Percentiles rank a stretch among this genome's conserved stretches.
These are phyloP conservation scores for Penicillium oxalicum DNA, from an alignment of 2,329 filamentous ascomycete genomes.

Conservation along the genomic window DNA sequence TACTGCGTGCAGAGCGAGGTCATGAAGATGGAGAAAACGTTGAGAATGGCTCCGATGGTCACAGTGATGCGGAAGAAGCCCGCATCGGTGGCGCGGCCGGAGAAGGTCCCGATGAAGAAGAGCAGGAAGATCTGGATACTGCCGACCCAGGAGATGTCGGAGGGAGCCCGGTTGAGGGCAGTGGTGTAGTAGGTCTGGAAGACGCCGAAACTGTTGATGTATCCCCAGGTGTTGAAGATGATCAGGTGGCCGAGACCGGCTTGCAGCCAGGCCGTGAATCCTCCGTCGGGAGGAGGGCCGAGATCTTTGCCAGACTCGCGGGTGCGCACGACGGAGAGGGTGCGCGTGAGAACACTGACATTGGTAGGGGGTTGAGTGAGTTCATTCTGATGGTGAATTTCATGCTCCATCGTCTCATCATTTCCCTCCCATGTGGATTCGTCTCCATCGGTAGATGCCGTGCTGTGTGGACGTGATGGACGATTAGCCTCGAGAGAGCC, in stretches of 20 bases:
- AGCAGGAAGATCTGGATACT: conserved; percentile 48
- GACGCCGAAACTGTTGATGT: conserved; percentile 51
- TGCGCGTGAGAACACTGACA: conserved; percentile 24
- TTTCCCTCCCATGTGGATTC: no score
- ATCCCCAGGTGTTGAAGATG: conserved; percentile 54
- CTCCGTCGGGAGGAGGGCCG: conserved; percentile 46
- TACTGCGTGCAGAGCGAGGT: conserved; percentile 44
- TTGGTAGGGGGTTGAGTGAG: conserved; percentile 22
- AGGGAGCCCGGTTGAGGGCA: conserved; percentile 38
- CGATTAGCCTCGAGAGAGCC: conserved; percentile 7
- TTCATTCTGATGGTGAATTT: conserved; percentile 6
- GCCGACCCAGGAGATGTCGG: conserved; percentile 49
- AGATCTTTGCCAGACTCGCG: conserved; percentile 32
- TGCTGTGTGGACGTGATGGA: neutral
- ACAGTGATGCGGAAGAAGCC: conserved; percentile 46
- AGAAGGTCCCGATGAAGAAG: conserved; percentile 48
- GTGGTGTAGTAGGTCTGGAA: conserved; percentile 51
- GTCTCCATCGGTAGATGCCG: no score
- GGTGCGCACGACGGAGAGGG: conserved; percentile 34
- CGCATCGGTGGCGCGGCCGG: conserved; percentile 48
- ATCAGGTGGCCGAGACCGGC: conserved; percentile 48
- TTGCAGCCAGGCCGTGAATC: conserved; percentile 52
- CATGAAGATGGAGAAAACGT: conserved; percentile 47
- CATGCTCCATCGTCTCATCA: neutral
- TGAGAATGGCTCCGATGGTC: conserved; percentile 40